These are phyloP conservation scores for Globisporangium lucens DNA, from an alignment of 352 stramenopile species.

Conservation along the genomic window DNA sequence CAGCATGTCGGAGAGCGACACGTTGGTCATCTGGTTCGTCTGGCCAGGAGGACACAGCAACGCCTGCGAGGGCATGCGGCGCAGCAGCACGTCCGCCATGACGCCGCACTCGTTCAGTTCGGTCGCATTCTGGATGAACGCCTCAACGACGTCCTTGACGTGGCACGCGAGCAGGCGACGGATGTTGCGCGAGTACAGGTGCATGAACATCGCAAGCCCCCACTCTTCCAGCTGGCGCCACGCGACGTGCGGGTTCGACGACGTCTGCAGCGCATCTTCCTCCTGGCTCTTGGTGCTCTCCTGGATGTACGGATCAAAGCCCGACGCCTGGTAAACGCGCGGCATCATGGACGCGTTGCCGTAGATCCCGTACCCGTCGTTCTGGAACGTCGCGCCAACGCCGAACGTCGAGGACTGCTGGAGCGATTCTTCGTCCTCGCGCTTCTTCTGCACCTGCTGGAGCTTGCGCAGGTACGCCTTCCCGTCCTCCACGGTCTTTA, in stretches of 20 bases:
- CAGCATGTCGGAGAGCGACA: conserved; percentile 81
- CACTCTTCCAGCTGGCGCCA: conserved; percentile 78
- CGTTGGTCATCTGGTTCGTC: conserved; percentile 75
- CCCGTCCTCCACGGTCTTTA: conserved; percentile 70
- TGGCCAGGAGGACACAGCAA: conserved; percentile 72
- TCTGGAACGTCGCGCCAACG: conserved; percentile 44
- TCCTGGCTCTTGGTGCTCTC: conserved; percentile 62
- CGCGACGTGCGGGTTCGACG: conserved; percentile 65
- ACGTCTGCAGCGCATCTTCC: conserved; percentile 71
- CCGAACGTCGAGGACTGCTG: conserved; percentile 46
- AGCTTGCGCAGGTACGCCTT: conserved; percentile 70
- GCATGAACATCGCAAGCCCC: conserved; percentile 83
- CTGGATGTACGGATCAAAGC: conserved; percentile 68
- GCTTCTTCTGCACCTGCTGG: conserved; percentile 47
- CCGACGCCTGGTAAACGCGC: conserved; percentile 79
- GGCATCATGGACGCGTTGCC: conserved; percentile 63
- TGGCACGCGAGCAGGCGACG: conserved; percentile 77
- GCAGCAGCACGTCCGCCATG: conserved; percentile 74
- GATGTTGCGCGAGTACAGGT: conserved; percentile 83
- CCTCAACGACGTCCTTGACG: conserved; percentile 81
- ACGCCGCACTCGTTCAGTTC: conserved; percentile 79
- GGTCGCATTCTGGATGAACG: conserved; percentile 75
- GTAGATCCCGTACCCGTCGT: conserved; percentile 66
- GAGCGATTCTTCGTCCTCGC: conserved; percentile 43
- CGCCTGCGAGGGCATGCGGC: conserved; percentile 65